Conservation (phyloP, 108 stramenopile species). For the Nitzschia inconspicua region DNA sequence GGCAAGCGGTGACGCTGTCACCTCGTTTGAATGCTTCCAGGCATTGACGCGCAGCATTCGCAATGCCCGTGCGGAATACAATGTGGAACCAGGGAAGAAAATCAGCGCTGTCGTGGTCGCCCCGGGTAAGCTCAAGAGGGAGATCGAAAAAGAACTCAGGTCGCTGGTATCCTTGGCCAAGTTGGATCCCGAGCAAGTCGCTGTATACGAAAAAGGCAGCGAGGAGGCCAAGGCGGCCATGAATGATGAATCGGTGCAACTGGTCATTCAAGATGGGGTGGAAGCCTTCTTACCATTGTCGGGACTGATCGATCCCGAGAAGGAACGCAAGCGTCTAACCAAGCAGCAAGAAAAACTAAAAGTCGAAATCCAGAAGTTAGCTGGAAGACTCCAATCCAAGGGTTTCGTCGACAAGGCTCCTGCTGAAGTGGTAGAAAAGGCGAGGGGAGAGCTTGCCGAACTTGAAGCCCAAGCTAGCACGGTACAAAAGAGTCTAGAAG, state of each 20-base stretch:
- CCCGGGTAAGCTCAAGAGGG: conserved; percentile 47
- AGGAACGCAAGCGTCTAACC: conserved; percentile 69
- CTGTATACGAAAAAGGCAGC: conserved; percentile 58
- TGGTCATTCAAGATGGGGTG: conserved; percentile 83
- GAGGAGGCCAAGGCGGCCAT: conserved; percentile 59
- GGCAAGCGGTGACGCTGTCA: conserved; percentile 54
- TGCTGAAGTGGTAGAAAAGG: conserved; percentile 78
- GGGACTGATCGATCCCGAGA: conserved; percentile 82
- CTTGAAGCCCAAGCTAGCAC: conserved; percentile 82
- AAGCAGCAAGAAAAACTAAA: conserved; percentile 81
- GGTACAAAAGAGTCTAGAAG: conserved; percentile 40
- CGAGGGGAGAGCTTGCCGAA: conserved; percentile 71
- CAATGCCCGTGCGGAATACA: conserved; percentile 89
- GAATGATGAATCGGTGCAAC: conserved; percentile 62
- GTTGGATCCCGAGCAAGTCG: conserved; percentile 69
- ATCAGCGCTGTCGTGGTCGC: conserved; percentile 72
- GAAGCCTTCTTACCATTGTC: conserved; percentile 86
- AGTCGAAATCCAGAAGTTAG: conserved; percentile 75
- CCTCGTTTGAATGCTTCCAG: conserved; percentile 82
- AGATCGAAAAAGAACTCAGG: conserved; percentile 66
- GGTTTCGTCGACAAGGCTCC: conserved; percentile 91
- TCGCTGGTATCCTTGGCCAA: conserved; percentile 78
- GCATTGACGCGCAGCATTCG: conserved; percentile 85
- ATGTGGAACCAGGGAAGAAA: conserved; percentile 85
- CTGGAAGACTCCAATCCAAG: conserved; percentile 66